Evolutionary conservation across 83 land plant species (phyloP).

Genomic region (Thuja plicata): DNA sequence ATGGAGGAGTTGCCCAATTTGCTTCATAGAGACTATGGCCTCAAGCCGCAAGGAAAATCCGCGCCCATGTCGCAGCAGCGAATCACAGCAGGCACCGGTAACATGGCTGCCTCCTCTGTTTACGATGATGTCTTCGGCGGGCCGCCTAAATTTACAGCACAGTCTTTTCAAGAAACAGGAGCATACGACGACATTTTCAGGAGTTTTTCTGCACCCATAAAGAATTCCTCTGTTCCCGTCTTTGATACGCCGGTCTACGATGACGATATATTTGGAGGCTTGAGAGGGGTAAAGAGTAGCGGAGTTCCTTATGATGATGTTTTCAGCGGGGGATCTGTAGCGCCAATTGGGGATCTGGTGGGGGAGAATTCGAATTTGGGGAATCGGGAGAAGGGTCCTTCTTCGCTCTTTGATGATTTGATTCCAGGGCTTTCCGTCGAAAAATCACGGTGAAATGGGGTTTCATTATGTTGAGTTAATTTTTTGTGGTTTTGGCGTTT

Average conservation of each 20-base stretch:
- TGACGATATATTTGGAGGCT: constrained; percentile 65
- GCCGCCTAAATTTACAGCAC: constrained; percentile 22
- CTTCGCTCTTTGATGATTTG: constrained; percentile 48
- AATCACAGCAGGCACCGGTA: not conserved
- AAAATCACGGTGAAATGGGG: constrained; percentile 15
- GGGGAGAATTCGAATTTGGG: not conserved
- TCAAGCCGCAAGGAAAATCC: constrained; percentile 55
- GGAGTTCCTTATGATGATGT: constrained; percentile 35
- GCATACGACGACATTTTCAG: constrained; percentile 2
- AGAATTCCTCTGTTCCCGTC: constrained; percentile 31
- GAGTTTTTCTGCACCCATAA: not conserved
- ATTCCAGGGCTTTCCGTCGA: constrained; percentile 54
- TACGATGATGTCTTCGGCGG: constrained; percentile 35
- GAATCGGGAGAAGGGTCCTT: not conserved
- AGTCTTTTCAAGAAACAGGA: not conserved
- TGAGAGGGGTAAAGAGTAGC: constrained; percentile 31
- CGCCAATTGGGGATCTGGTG: constrained; percentile 1
- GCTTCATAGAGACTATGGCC: constrained; percentile 43
- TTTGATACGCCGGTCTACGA: constrained; percentile 63
- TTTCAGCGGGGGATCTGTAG: constrained; percentile 21
- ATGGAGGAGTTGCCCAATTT: constrained; percentile 1
- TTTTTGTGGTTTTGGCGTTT: too few relatives aligned
- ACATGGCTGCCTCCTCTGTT: constrained; percentile 18
- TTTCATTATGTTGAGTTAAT: not conserved
- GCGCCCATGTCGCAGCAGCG: constrained; percentile 40